Evolutionary conservation across 179 eudicot genomes (phyloP).

Genomic region (Sideroxylon spinosum): DNA sequence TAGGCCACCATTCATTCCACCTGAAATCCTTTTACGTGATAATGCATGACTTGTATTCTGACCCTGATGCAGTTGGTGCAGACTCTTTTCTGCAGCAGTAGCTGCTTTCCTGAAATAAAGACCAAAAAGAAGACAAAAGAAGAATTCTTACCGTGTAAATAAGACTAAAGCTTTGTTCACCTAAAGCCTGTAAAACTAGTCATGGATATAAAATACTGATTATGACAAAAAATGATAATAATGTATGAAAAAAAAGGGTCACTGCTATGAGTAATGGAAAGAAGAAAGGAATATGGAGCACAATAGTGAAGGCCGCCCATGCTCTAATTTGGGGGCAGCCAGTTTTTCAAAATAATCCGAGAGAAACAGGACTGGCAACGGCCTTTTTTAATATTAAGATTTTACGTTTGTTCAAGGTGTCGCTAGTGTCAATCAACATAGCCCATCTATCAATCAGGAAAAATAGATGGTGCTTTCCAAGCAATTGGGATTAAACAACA

Average conservation of each 20-base stretch:
- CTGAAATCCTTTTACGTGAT: slow-evolving; percentile 55
- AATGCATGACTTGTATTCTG: slow-evolving; percentile 40
- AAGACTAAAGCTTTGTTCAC: not conserved
- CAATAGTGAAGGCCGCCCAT: not conserved
- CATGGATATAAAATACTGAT: not conserved
- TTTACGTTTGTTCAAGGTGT: not conserved
- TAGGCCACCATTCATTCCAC: slow-evolving; percentile 60
- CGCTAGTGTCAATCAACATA: not conserved
- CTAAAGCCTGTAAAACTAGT: slow-evolving; percentile 2
- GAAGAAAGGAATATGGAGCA: not conserved
- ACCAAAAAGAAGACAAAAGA: not conserved
- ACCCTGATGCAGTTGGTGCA: slow-evolving; percentile 38
- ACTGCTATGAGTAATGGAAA: not conserved
- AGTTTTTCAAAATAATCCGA: not conserved
- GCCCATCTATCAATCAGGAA: not conserved
- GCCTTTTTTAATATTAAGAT: not conserved
- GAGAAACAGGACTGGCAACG: not conserved
- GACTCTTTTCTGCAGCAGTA: slow-evolving; percentile 29
- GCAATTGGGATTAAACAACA: not conserved
- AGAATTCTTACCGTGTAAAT: not conserved
- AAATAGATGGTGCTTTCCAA: not conserved
- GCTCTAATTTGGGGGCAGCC: not conserved
- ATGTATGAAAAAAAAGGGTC: not conserved
- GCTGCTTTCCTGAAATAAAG: slow-evolving; percentile 40
- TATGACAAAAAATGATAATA: not conserved